Percentiles rank a stretch among this genome's conserved stretches.
These are phyloP conservation scores for Phytophthora megakarya DNA, from an alignment of 352 stramenopile genomes.

Conservation along the genomic window DNA sequence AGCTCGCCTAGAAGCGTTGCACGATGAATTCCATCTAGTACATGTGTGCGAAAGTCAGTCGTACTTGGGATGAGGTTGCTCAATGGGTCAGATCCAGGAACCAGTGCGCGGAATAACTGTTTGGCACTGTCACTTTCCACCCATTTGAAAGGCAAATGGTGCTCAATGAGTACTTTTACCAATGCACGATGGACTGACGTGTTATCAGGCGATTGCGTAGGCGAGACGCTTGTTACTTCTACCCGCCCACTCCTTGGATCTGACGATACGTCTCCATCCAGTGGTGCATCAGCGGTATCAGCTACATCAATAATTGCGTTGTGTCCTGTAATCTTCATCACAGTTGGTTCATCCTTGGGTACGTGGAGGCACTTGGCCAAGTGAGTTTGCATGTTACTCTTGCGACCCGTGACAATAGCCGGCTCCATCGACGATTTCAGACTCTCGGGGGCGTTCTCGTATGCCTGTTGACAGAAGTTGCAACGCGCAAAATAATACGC, in stretches of 20 bases:
- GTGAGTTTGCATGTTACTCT: constrained; percentile 87
- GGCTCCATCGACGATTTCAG: constrained; percentile 59
- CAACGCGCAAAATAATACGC: constrained; percentile 78
- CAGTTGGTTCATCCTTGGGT: constrained; percentile 48
- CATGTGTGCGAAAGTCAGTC: constrained; percentile 42
- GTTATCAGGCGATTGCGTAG: constrained; percentile 8
- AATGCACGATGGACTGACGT: constrained; percentile 40
- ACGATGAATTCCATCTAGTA: constrained; percentile 49
- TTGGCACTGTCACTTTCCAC: constrained; percentile 56
- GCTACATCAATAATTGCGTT: background rate
- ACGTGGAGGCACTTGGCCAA: constrained; percentile 78
- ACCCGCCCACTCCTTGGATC: constrained; percentile 29
- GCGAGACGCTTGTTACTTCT: constrained; percentile 2
- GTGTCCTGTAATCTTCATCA: constrained; percentile 29
- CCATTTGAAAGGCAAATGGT: constrained; percentile 72
- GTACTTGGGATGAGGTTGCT: constrained; percentile 37
- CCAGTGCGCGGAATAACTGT: constrained; percentile 48
- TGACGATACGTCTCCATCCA: constrained; percentile 17
- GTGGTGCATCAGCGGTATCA: background rate
- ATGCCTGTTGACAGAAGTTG: constrained; percentile 82
- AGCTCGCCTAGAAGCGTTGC: constrained; percentile 42
- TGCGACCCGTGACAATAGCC: constrained; percentile 70
- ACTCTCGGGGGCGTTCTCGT: constrained; percentile 49
- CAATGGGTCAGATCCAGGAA: constrained; percentile 13
- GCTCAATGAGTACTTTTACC: constrained; percentile 66